A percentile compares a stretch with the other conserved stretches of the same genome.
phyloP scores from a whole-genome alignment of 176 grass and related monocot species.

The Aegilops speltoides region DNA sequence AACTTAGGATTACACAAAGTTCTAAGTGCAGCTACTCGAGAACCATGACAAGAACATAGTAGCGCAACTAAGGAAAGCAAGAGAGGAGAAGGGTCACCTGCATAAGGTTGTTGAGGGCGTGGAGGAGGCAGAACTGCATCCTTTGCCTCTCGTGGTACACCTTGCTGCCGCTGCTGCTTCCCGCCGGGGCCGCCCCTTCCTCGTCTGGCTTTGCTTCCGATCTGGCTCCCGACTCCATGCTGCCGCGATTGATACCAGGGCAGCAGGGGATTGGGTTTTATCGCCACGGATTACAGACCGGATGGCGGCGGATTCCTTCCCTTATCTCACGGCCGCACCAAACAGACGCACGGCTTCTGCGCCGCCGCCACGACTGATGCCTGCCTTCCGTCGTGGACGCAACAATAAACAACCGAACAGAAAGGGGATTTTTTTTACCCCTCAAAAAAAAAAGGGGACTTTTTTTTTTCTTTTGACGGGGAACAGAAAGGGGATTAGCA shows the following conservation, averaged over 20 bases:
- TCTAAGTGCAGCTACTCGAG: background rate
- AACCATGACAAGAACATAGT: background rate
- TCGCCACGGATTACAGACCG: background rate
- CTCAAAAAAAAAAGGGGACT: no score
- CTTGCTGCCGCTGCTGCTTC: conserved; percentile 1
- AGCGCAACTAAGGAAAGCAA: background rate
- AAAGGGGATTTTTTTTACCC: no score
- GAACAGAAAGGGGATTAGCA: no score
- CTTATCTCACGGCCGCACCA: background rate
- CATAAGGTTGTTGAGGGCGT: conserved; percentile 95
- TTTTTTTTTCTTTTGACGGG: no score
- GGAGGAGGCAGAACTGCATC: conserved; percentile 87
- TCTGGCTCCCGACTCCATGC: conserved; percentile 31
- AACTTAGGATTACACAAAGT: background rate
- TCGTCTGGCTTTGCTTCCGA: conserved; percentile 20
- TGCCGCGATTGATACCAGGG: background rate
- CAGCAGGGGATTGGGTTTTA: background rate
- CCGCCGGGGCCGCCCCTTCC: conserved; percentile 1
- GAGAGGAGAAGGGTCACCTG: conserved; percentile 41
- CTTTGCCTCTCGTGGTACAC: conserved; percentile 82
- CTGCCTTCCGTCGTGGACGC: background rate
- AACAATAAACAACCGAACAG: background rate
- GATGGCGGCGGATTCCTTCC: background rate
- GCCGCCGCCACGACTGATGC: background rate
- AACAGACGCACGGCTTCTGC: background rate